Percentiles rank a stretch among this genome's conserved stretches.
These are phyloP conservation scores for Fusarium buharicum DNA, from an alignment of 2,329 filamentous ascomycete genomes.

Conservation along the genomic window DNA sequence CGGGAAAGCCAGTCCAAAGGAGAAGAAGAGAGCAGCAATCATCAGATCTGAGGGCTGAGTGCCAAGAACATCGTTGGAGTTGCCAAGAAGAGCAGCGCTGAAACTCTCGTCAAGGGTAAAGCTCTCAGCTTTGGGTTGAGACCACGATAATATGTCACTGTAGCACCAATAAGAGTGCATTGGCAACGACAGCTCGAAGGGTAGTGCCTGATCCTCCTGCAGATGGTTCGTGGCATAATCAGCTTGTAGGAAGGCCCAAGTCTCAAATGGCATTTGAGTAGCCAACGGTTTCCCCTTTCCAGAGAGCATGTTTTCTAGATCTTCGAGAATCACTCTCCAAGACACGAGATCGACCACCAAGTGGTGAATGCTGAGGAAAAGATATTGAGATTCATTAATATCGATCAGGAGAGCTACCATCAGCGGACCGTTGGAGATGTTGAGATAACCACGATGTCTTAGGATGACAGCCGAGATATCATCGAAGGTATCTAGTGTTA, in stretches of 20 bases:
- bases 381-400: not conserved
- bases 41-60: slow-evolving; percentile 48
- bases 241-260: not conserved
- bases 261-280: not conserved
- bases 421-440: not conserved
- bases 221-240: not conserved
- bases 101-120: slow-evolving; percentile 11
- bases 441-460: not conserved
- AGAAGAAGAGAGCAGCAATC: slow-evolving; percentile 40
- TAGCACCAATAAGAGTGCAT: not conserved
- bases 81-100: slow-evolving; percentile 20
- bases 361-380: slow-evolving; percentile 7
- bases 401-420: not conserved
- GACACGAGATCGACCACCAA: slow-evolving; percentile 11
- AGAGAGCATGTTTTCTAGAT: not conserved
- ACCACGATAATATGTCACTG: too few relatives aligned
- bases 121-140: not conserved
- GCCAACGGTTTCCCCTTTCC: not conserved
- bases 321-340: slow-evolving; percentile 7
- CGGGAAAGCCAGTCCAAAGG: slow-evolving; percentile 41
- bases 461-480: not conserved
- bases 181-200: not conserved
- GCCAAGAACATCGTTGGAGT: slow-evolving; percentile 30
- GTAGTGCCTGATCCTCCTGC: not conserved
- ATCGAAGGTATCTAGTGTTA: not conserved